Base-by-base conservation (phyloP, 1,139 yeast genomes). In the Diutina sp. region DNA sequence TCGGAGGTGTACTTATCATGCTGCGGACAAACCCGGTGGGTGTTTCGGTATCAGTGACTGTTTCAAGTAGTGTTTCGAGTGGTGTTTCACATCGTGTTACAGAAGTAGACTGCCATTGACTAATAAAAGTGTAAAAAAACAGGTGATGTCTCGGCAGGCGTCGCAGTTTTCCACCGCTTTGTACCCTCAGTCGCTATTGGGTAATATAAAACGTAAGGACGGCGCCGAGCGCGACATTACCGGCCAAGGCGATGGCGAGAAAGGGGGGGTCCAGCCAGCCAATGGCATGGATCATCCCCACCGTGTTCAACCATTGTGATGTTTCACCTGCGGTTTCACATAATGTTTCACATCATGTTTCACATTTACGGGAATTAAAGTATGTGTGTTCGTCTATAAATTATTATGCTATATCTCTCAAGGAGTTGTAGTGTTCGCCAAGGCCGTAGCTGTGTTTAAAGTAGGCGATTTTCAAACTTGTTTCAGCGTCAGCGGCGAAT, bases 371-470 rank as follows among this genome's bases (percentile, higher is more conserved):
- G 25, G 4, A 21, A 21, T 21, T 21, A 2, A 21, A 21, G 25
- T 21, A 35, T 35, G 11, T 11, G 41, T 35, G n/a, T 8, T 11
- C 14, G 41, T 35, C 41, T 35, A 35, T 35, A 35, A 35, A 35
- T 21, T 21, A 21, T 21, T 21, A 21, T 21, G 25, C 25, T 21
- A 21, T 12, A 29, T 48, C 53, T 6, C 53, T 11, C 41, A 82
- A 72, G 4, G 97, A 89, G 67, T 93, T 91, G 69, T 93, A 93
- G 70, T 93, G 99, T 70, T 91, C 98, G 50, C 98, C 98, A 50
- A 93, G 76, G 0, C 97, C 95, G 67, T 83, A 91, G 41, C 84
- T 81, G 67, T 90, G 95, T 68, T 85, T 87, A 67, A 88, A 93
- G 67, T 85, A 91, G 0, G 90, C 96, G 60, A 93, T 67, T 60